Evolutionary conservation across 2,329 filamentous ascomycete genomes (phyloP).

Genomic region (Nannizzia gypsea): DNA sequence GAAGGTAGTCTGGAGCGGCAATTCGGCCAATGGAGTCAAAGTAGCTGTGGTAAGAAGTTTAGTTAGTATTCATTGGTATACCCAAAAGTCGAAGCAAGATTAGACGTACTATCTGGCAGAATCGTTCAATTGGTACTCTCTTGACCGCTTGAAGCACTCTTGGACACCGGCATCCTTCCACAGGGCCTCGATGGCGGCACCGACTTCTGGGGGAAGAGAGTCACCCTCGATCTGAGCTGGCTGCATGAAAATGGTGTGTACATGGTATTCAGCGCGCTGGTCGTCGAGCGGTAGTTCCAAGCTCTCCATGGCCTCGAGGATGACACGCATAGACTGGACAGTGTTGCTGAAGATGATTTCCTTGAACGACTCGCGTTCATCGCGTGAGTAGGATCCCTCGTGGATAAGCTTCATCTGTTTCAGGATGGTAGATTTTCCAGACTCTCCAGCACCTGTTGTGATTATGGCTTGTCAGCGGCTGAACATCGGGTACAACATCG

Average conservation of each 20-base stretch:
- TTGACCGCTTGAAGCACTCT: constrained; percentile 87
- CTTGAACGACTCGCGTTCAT: constrained; percentile 60
- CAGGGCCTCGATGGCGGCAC: constrained; percentile 78
- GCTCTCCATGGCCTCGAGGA: constrained; percentile 57
- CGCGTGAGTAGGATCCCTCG: constrained; percentile 95
- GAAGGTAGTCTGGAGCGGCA: constrained; percentile 80
- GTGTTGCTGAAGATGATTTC: constrained; percentile 64
- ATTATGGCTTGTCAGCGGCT: constrained; percentile 8
- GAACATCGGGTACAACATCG: background rate
- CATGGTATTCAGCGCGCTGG: constrained; percentile 88
- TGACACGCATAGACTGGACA: constrained; percentile 58
- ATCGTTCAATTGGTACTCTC: constrained; percentile 94
- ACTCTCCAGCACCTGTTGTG: constrained; percentile 80
- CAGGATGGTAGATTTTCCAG: constrained; percentile 84
- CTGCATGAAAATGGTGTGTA: constrained; percentile 98
- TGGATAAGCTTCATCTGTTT: constrained; percentile 99
- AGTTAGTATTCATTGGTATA: background rate
- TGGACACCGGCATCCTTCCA: constrained; percentile 92
- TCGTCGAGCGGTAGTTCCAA: constrained; percentile 74
- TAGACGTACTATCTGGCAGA: constrained; percentile 77
- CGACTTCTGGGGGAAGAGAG: constrained; percentile 85
- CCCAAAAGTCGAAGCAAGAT: background rate
- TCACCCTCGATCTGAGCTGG: constrained; percentile 93
- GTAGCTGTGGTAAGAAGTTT: constrained; percentile 49
- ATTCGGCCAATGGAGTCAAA: constrained; percentile 92